phyloP scores from a whole-genome alignment of 23 red algal genomes.

The Gracilaria gracilis region DNA sequence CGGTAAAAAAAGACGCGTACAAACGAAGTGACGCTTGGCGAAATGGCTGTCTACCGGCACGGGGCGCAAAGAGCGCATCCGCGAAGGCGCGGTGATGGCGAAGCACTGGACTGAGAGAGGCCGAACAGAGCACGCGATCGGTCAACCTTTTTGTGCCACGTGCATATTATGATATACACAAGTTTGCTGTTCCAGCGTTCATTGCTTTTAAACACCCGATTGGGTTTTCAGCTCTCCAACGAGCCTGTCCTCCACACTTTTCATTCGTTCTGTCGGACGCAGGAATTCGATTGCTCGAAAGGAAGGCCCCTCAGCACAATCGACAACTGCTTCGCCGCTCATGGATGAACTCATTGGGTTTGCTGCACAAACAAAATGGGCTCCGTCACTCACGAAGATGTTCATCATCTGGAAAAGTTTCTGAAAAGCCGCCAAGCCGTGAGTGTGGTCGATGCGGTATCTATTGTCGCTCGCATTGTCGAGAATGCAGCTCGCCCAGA shows the following conservation, averaged over 20 bases:
- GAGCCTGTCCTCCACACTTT: no score
- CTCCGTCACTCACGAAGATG: slow-evolving; percentile 1
- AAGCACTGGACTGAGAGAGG: no score
- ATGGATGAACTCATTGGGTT: background rate
- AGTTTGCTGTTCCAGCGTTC: background rate
- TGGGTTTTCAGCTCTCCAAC: no score
- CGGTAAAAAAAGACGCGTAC: no score
- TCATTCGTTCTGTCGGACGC: background rate
- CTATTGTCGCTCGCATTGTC: slow-evolving; percentile 22
- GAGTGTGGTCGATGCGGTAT: slow-evolving; percentile 16
- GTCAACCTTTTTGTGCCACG: no score
- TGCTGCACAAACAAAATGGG: background rate
- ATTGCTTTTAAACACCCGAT: background rate
- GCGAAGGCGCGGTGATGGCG: no score
- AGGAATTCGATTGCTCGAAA: background rate
- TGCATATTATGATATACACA: no score
- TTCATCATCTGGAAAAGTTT: slow-evolving; percentile 2
- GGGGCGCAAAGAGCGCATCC: no score
- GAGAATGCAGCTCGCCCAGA: slow-evolving; percentile 27
- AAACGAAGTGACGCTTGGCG: no score
- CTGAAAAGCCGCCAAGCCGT: background rate
- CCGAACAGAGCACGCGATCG: no score
- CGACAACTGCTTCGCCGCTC: background rate
- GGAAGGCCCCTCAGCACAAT: background rate
- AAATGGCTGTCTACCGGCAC: no score